Conservation (phyloP, 2,329 filamentous ascomycete species). For the Hymenoscyphus linearis region DNA sequence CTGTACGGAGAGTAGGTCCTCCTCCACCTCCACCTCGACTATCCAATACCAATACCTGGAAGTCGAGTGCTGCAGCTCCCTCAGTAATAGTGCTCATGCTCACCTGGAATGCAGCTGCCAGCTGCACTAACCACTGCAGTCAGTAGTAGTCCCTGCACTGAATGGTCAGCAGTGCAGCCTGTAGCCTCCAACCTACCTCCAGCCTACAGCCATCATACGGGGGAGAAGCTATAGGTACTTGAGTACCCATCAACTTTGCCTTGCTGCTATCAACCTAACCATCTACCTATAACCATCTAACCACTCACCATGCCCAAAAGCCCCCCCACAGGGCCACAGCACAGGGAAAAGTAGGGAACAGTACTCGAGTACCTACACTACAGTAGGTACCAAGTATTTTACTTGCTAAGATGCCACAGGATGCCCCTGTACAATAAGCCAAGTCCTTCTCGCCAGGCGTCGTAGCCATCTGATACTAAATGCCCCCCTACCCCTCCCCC, state of each 20-base stretch:
- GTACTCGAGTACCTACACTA: too few relatives aligned
- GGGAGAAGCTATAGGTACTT: too few relatives aligned
- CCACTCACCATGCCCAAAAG: neutral
- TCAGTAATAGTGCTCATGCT: neutral
- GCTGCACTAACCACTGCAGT: neutral
- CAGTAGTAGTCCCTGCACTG: neutral
- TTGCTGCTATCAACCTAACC: neutral
- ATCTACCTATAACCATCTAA: too few relatives aligned
- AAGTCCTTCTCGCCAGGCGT: too few relatives aligned
- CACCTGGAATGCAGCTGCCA: neutral
- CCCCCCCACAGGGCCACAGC: too few relatives aligned
- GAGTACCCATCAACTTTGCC: too few relatives aligned
- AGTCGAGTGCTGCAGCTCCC: neutral
- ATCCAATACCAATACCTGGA: neutral
- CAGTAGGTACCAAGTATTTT: too few relatives aligned
- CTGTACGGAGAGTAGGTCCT: neutral
- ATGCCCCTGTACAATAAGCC: neutral
- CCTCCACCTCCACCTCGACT: neutral
- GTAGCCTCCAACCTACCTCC: neutral
- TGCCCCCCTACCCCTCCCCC: neutral
- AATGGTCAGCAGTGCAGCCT: neutral
- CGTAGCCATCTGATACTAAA: neutral
- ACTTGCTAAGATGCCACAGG: too few relatives aligned
- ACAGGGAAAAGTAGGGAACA: too few relatives aligned
- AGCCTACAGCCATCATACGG: too few relatives aligned